phyloP scores from a whole-genome alignment of 148 eudicot species.

The Oxyria digyna region DNA sequence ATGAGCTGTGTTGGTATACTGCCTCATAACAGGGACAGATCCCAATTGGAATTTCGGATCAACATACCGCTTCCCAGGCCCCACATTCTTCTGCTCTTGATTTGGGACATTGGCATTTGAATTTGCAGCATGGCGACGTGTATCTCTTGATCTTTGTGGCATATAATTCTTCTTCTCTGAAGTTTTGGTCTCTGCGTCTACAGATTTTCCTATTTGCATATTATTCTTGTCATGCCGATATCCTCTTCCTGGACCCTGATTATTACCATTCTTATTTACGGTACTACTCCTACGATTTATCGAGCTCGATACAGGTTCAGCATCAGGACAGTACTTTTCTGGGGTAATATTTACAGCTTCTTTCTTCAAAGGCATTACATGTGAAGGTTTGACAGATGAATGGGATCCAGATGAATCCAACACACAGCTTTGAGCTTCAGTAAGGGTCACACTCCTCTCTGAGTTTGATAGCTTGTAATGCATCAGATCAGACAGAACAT shows the following conservation, averaged over 20 bases:
- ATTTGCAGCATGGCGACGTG: constrained; percentile 11
- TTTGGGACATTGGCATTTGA: constrained; percentile 16
- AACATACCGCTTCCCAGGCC: constrained; percentile 22
- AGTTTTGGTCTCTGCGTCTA: constrained; percentile 13
- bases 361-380: constrained; percentile 29
- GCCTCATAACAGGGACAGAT: constrained; percentile 28
- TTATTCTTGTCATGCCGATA: constrained; percentile 16
- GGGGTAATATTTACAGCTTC: constrained; percentile 17
- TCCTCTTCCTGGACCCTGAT: constrained; percentile 21
- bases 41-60: constrained; percentile 25
- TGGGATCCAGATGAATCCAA: constrained; percentile 35
- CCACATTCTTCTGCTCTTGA: constrained; percentile 22
- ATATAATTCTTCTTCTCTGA: constrained; percentile 22
- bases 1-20: constrained; percentile 29
- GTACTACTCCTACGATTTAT: constrained; percentile 18
- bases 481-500: constrained; percentile 70
- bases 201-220: constrained; percentile 17
- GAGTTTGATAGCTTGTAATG: constrained; percentile 46
- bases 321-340: constrained; percentile 29
- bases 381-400: constrained; percentile 29
- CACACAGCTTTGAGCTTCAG: constrained; percentile 27
- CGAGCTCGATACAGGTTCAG: constrained; percentile 22
- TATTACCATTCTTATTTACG: constrained; percentile 20
- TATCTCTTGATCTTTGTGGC: constrained; percentile 32
- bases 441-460: constrained; percentile 41